Evolutionary conservation across 768 basidiomycete species (phyloP).

Genomic region (Sutorius australiensis): DNA sequence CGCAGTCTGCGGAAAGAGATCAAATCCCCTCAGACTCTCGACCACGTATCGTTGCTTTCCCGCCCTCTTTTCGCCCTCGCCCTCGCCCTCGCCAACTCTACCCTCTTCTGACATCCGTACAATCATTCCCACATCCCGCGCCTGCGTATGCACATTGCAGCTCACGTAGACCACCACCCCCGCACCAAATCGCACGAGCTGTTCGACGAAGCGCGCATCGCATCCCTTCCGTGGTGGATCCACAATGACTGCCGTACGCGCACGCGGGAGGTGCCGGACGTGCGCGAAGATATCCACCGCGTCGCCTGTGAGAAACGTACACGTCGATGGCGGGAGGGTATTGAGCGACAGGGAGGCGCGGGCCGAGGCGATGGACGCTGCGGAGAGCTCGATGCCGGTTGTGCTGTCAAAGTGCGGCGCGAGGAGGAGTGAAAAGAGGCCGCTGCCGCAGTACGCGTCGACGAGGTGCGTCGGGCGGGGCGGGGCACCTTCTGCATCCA

Average conservation of each 20-base stretch:
- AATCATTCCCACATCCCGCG: slow-evolving; percentile 80
- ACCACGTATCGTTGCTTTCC: slow-evolving; percentile 56
- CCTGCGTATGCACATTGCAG: slow-evolving; percentile 94
- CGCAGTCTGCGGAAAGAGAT: slow-evolving; percentile 94
- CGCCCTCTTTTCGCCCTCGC: slow-evolving; percentile 29
- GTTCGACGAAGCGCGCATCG: slow-evolving; percentile 72
- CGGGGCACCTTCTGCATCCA: too few species aligned
- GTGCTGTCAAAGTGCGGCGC: slow-evolving; percentile 70
- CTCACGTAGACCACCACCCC: slow-evolving; percentile 83
- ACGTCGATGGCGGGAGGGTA: slow-evolving; percentile 49
- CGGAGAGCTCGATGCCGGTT: slow-evolving; percentile 84
- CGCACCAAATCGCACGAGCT: slow-evolving; percentile 68
- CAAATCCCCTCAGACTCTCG: slow-evolving; percentile 84
- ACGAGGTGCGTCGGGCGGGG: slow-evolving; percentile 69
- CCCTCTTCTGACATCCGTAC: slow-evolving; percentile 40
- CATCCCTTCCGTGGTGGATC: slow-evolving; percentile 97
- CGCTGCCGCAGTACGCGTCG: slow-evolving; percentile 91
- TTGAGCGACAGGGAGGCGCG: slow-evolving; percentile 66
- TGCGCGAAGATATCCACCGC: slow-evolving; percentile 80
- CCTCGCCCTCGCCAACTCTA: slow-evolving; percentile 35
- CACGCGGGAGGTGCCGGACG: slow-evolving; percentile 62
- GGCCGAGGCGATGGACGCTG: slow-evolving; percentile 66
- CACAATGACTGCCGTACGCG: slow-evolving; percentile 66
- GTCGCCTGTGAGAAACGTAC: slow-evolving; percentile 74
- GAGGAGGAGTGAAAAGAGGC: slow-evolving; percentile 83